Evolutionary conservation across 2,329 filamentous ascomycete genomes (phyloP), one percentile per base, ranked within the genome.

Genomic region (Ascochyta lentis): DNA sequence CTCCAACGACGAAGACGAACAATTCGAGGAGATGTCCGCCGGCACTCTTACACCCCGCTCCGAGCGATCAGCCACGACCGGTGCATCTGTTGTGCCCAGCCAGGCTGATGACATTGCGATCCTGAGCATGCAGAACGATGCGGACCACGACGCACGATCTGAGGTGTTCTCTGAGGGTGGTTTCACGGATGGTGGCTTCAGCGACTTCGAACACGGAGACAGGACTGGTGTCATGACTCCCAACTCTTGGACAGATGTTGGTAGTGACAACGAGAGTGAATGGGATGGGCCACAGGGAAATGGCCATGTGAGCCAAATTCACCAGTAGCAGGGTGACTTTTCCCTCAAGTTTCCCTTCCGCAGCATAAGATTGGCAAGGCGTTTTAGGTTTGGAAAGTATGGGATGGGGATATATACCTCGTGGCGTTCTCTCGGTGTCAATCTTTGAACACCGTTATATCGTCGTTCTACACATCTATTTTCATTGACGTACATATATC

Each of bases 231-330:
- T 71, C 15, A 68, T 71, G 67, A 77, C 76, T 6, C 76, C 76
- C 9, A 69, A 59, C 13, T 72, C 68, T 23, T 78, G 76, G 76
- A 75, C 73, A 35, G 75, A 78, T 52, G 69, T 78, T 9, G 76
- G 73, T 2, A 76, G 73, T 53, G 75, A 77, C 42, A 69, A 71
- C 39, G 74, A 72, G 54, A 77, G 75, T 34, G 75, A 77, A 46
- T 74, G 67, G 64, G 74, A 68, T 33, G 71, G 69, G 26, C 47
- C 42, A 33, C 44, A 52, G 26, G 54, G 54, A 13, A 62, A 65
- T 22, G 71, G 71, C 0, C 65, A 71, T 33, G 67, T 69, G 16
- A 67, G 66, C 41, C 69, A 71, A 56, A 51, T 69, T 22, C 67
- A 73, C 34, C 68, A 68, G 61, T 66, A 60, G 53, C 41, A 16